Percentiles rank a stretch among this genome's conserved stretches.
Conservation (phyloP, 1,284 basidiomycete species). For the Malassezia equina region DNA sequence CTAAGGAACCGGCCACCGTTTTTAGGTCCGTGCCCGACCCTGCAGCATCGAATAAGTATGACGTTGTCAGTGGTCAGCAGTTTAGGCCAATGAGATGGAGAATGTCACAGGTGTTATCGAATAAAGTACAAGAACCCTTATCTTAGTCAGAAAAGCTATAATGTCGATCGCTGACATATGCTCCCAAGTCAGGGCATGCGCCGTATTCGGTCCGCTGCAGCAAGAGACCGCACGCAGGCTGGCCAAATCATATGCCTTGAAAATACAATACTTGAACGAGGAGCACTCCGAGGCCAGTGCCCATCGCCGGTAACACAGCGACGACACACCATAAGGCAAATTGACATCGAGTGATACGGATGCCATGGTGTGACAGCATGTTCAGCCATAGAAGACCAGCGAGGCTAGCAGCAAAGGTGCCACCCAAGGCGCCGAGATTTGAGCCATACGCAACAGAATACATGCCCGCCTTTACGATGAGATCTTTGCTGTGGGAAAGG, state of each 20-base stretch:
- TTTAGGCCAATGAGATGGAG: neutral
- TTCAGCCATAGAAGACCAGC: conserved; percentile 78
- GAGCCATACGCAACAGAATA: conserved; percentile 67
- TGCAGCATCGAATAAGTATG: neutral
- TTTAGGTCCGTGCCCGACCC: neutral
- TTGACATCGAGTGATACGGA: conserved; percentile 57
- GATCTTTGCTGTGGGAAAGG: conserved; percentile 7
- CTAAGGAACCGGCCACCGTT: neutral
- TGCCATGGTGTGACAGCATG: conserved; percentile 69
- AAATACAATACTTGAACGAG: conserved; percentile 40
- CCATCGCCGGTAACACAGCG: conserved; percentile 35
- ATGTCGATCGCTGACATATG: neutral
- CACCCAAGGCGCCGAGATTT: conserved; percentile 84
- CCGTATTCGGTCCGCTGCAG: neutral
- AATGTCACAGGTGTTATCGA: neutral
- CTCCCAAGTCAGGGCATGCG: too few species aligned
- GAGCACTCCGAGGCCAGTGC: conserved; percentile 41
- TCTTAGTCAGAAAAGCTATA: neutral
- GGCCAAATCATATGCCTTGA: neutral
- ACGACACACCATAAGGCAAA: conserved; percentile 68
- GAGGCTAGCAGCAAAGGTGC: conserved; percentile 79
- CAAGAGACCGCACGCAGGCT: neutral
- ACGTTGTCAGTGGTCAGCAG: neutral
- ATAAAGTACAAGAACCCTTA: neutral
- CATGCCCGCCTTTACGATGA: conserved; percentile 48